Base-by-base conservation (phyloP, 305 asterid species). In the Fraxinus sp. region DNA sequence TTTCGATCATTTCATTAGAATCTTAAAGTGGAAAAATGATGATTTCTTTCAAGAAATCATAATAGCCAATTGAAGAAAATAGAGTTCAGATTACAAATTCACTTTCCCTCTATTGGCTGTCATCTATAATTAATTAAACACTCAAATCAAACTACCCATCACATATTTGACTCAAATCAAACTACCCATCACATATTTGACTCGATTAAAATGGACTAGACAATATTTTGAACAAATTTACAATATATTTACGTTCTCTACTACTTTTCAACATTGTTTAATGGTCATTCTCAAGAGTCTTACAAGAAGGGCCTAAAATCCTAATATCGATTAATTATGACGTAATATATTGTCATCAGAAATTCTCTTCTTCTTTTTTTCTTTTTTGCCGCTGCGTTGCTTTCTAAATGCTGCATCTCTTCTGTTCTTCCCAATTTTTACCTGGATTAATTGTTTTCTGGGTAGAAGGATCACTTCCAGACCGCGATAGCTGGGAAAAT, bases 351-450 rank as follows among this genome's bases (percentile, higher is more conserved):
- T 4, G 37, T 7, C 86, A 14, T 76, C 86, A 75, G 72, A 3
- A 35, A 35, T 35, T 35, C 1, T 35, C 37, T 35, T 35, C 37
- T 1, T 0, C 73, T 28, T 1, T 13, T 26, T 26, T 28, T 41
- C 13, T 5, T 9, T 16, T 30, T 4, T 88, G 90, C 89, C 73
- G 55, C 77, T 70, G 66, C 13, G 24, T 77, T 4, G 20, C 33
- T 70, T 83, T 3, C 20, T 32, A 92, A 80, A 92, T 87, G 89
- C 92, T 91, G 86, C 91, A 84, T 85, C 96, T 79, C 79, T 80
- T 91, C 77, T 75, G 85, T 62, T 87, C 90, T 18, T 77, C 90
- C 0, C 85, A 81, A 75, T 73, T 83, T 73, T 87, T 85, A 3
- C 80, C 64, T 8, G 82, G 82, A 77, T 46, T 73, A 24, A 57